Conservation (phyloP, 805 yeast genomes). For the Vanderwaltozyma polyspora region DNA sequence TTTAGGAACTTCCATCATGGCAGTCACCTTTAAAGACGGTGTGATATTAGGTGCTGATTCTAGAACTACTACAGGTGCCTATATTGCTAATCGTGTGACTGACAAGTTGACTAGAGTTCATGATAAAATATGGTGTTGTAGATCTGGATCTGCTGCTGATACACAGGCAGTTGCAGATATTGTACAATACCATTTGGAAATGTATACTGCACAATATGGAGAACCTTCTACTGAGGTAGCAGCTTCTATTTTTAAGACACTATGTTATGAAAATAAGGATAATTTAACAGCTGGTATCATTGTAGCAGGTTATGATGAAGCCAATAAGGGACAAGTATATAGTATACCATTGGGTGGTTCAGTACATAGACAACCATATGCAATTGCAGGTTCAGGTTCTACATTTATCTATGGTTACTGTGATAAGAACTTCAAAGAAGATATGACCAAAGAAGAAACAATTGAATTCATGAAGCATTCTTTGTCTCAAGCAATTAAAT, state of each 20-base stretch:
- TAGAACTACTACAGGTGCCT: constrained; percentile 94
- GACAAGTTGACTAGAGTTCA: constrained; percentile 93
- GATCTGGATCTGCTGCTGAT: constrained; percentile 98
- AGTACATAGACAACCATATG: constrained; percentile 82
- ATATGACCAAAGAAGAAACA: constrained; percentile 83
- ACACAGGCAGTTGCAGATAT: constrained; percentile 97
- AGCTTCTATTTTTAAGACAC: constrained; percentile 79
- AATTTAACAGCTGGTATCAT: constrained; percentile 85
- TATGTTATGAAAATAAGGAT: constrained; percentile 86
- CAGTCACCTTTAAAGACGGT: constrained; percentile 85
- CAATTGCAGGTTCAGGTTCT: constrained; percentile 96
- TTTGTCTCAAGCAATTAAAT: constrained; percentile 86
- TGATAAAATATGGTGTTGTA: constrained; percentile 91
- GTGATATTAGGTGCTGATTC: constrained; percentile 96
- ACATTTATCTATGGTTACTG: constrained; percentile 92
- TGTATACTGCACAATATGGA: constrained; percentile 50
- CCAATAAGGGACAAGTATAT: constrained; percentile 70
- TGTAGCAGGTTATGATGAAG: constrained; percentile 77
- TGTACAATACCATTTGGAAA: constrained; percentile 74
- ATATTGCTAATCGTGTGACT: constrained; percentile 89
- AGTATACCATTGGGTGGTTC: constrained; percentile 94
- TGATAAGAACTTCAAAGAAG: constrained; percentile 66
- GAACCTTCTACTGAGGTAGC: constrained; percentile 74
- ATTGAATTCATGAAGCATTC: constrained; percentile 73
- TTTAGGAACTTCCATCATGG: constrained; percentile 46